Conservation (phyloP, 345 rosid species). For the Barbarea vulgaris region DNA sequence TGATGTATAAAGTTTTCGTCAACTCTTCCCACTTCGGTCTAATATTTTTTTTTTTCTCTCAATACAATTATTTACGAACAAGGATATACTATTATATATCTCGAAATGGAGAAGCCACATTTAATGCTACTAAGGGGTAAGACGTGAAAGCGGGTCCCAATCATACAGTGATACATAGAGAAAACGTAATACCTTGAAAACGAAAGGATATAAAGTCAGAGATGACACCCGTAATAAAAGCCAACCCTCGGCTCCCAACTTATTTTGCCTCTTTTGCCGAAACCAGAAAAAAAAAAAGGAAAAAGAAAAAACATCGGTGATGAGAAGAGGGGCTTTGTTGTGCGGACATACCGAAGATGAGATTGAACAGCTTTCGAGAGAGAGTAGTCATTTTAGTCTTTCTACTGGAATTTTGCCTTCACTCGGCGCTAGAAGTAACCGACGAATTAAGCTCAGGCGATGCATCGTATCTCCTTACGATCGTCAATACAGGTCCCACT, state of each 20-base stretch:
- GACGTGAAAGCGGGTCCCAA: slow-evolving; percentile 35
- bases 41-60: neutral
- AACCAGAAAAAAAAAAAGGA: neutral
- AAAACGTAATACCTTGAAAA: slow-evolving; percentile 12
- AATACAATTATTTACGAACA: neutral
- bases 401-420: slow-evolving; percentile 83
- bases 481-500: slow-evolving; percentile 72
- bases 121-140: neutral
- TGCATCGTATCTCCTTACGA: slow-evolving; percentile 79
- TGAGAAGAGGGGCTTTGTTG: slow-evolving; percentile 6
- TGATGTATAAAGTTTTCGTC: neutral
- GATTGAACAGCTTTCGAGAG: slow-evolving; percentile 76
- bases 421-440: slow-evolving; percentile 87
- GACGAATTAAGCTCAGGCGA: slow-evolving; percentile 63
- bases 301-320: neutral
- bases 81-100: neutral
- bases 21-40: neutral
- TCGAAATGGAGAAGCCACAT: neutral
- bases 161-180: neutral
- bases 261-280: slow-evolving; percentile 1
- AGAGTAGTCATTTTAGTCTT: slow-evolving; percentile 87
- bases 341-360: slow-evolving; percentile 50
- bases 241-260: neutral
- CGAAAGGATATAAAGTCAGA: slow-evolving; percentile 30
- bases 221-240: slow-evolving; percentile 13